These are phyloP conservation scores for Phytophthora uliginosa DNA, from an alignment of 352 stramenopile genomes.

Conservation along the genomic window DNA sequence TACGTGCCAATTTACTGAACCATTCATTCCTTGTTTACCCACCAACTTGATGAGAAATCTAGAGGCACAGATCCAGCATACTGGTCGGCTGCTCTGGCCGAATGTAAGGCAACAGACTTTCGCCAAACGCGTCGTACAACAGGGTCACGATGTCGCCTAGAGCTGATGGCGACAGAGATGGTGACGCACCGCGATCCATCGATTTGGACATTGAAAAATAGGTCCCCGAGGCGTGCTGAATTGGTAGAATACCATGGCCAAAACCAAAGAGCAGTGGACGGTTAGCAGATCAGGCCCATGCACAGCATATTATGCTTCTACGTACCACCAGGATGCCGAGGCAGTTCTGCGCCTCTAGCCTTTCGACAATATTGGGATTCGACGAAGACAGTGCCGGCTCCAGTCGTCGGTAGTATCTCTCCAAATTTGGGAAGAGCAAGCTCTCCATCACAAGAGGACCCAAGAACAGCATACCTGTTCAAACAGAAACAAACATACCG, in stretches of 20 bases:
- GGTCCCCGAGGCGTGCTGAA: constrained; percentile 78
- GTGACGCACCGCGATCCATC: constrained; percentile 31
- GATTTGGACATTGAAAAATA: constrained; percentile 83
- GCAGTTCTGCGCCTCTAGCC: constrained; percentile 88
- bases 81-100: constrained; percentile 50
- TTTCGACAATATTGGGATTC: constrained; percentile 83
- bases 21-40: constrained; percentile 22
- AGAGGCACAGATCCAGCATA: constrained; percentile 64
- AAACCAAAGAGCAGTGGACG: background rate
- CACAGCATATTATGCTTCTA: background rate
- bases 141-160: constrained; percentile 66
- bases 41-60: constrained; percentile 12
- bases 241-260: constrained; percentile 11
- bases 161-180: constrained; percentile 40
- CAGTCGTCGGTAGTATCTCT: constrained; percentile 89
- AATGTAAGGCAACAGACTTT: constrained; percentile 83
- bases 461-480: constrained; percentile 88
- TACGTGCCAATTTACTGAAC: constrained; percentile 19
- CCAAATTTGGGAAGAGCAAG: constrained; percentile 92
- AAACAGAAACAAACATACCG: background rate
- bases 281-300: background rate
- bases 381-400: constrained; percentile 81
- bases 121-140: constrained; percentile 84
- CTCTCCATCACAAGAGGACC: constrained; percentile 94
- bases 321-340: constrained; percentile 89